phyloP scores from a whole-genome alignment of 805 yeast genomes.

The Candida quercuum region DNA sequence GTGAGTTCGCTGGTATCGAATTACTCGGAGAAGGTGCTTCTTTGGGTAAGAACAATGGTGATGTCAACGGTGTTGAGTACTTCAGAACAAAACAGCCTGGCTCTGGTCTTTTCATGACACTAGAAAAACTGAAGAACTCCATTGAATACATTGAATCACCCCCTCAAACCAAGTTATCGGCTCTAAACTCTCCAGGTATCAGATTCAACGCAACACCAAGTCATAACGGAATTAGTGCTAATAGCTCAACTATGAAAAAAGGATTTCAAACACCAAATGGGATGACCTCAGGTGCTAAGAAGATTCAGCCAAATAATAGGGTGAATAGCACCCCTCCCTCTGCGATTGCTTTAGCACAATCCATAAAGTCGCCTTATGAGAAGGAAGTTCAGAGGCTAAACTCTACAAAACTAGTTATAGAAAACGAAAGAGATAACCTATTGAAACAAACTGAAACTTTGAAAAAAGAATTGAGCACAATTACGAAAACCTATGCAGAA shows the following conservation, averaged over 20 bases:
- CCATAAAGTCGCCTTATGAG: conserved; percentile 6
- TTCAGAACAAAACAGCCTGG: conserved; percentile 59
- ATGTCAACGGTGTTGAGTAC: conserved; percentile 63
- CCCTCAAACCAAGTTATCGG: conserved; percentile 4
- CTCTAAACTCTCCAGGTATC: conserved; percentile 4
- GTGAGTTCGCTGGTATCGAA: conserved; percentile 85
- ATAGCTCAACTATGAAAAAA: not conserved
- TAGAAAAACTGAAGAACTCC: conserved; percentile 31
- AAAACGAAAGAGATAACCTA: conserved; percentile 32
- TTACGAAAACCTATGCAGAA: conserved; percentile 5
- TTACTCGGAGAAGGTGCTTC: conserved; percentile 56
- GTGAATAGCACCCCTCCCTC: conserved; percentile 6
- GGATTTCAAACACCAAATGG: conserved; percentile 4
- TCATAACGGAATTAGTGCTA: conserved; percentile 1
- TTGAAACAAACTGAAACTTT: conserved; percentile 31
- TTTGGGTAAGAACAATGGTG: conserved; percentile 85
- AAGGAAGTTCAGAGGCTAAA: conserved; percentile 15
- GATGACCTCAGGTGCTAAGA: conserved; percentile 3
- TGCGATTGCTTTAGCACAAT: not conserved
- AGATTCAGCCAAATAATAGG: not conserved
- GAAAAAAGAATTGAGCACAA: conserved; percentile 23
- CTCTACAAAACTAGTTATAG: conserved; percentile 15
- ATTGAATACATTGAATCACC: conserved; percentile 17
- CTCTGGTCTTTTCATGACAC: conserved; percentile 73
- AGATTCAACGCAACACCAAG: conserved; percentile 15